Base-by-base conservation (phyloP, 495 filamentous ascomycete species). In the Trichoderma parareesei region DNA sequence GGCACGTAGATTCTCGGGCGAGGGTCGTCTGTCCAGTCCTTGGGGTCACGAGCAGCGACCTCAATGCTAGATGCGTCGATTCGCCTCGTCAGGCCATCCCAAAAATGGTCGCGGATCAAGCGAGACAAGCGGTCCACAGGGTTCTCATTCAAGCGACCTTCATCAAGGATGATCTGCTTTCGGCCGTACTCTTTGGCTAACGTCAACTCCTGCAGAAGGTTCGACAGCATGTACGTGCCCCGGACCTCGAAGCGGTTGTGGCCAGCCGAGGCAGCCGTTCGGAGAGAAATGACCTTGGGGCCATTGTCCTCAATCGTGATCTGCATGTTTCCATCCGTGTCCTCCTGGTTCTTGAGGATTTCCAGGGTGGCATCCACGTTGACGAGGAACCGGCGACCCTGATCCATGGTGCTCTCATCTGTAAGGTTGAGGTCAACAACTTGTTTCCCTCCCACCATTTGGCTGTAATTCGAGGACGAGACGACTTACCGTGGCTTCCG, bases 251-350 rank as follows among this genome's bases (percentile, higher is more conserved):
- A 88, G 63, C 82, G 81, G 68, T 91, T 90, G 75, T 88, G 84
- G n/a, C 92, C 92, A 41, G 86, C 87, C 37, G 94, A 97, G 42
- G 82, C 86, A n/a, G 87, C 88, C 5, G 93, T 96, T 70, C 91
- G 90, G 40, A 97, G 76, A 35, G 89, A 85, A 64, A 97, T 78
- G 41, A 88, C 85, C 87, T 98, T 98, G 20, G 94, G 94, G 13
- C 94, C 94, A 65, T 81, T 77, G 77, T 98, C 94, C 72, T 98
- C 93, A 69, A 98, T 95, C 5, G 94, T 98, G 71, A 98, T 98
- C 74, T 97, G 91, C 78, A 87, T 87, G 72, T 98, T 96, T 20
- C 81, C 77, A 74, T 98, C 92, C 4, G 92, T 93, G 70, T 98
- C 94, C 72, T 98, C 94, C 61, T 88, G 86, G 44, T 84, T 82